These are phyloP conservation scores for Quercus agrifolia DNA, from an alignment of 306 rosid genomes.

Conservation along the genomic window DNA sequence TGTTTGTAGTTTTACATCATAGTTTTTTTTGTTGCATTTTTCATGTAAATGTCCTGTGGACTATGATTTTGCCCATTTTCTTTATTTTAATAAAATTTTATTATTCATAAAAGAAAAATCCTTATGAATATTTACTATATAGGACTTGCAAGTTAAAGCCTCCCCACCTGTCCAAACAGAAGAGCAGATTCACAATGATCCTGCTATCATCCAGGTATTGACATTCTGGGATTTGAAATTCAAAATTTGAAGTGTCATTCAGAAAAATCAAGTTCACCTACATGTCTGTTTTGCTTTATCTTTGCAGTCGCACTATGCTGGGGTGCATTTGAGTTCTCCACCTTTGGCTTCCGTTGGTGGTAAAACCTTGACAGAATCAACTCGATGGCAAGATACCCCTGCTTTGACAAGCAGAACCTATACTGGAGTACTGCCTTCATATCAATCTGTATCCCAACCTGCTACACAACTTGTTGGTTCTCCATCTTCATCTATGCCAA, in stretches of 20 bases:
- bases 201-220: constrained; percentile 73
- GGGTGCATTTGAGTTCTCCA: constrained; percentile 25
- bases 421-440: constrained; percentile 39
- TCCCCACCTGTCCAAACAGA: constrained; percentile 34
- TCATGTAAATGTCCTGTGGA: too few relatives aligned
- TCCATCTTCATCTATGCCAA: constrained; percentile 35
- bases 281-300: not conserved
- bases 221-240: not conserved
- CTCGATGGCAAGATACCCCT: constrained; percentile 44
- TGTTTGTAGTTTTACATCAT: too few relatives aligned
- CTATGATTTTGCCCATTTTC: too few relatives aligned
- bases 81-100: too few relatives aligned
- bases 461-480: constrained; percentile 29
- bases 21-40: too few relatives aligned
- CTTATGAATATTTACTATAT: constrained; percentile 26
- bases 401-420: constrained; percentile 31
- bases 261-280: not conserved
- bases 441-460: constrained; percentile 32
- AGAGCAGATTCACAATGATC: constrained; percentile 45
- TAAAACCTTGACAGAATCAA: constrained; percentile 35
- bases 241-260: not conserved
- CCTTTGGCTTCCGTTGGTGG: constrained; percentile 30
- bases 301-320: constrained; percentile 45
- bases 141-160: constrained; percentile 75
- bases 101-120: not conserved